phyloP scores from a whole-genome alignment of 352 stramenopile genomes.

The Hyaloperonospora arabidopsidis region DNA sequence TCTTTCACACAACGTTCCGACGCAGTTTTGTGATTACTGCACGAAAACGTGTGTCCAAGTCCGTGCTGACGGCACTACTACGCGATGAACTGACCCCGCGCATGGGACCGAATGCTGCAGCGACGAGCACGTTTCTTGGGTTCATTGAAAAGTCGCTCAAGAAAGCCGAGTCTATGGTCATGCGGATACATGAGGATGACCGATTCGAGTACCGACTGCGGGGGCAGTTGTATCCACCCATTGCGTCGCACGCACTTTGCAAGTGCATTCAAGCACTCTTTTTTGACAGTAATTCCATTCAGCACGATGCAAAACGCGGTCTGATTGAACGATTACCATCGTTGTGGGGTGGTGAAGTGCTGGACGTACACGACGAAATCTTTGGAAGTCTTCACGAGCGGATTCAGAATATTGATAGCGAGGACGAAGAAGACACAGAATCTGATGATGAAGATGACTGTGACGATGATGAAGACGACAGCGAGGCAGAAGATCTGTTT shows the following conservation, averaged over 20 bases:
- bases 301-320: slow-evolving; percentile 67
- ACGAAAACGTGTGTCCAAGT: slow-evolving; percentile 73
- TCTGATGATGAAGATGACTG: slow-evolving; percentile 37
- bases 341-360: slow-evolving; percentile 55
- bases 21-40: slow-evolving; percentile 72
- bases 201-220: slow-evolving; percentile 66
- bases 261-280: slow-evolving; percentile 67
- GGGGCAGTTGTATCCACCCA: slow-evolving; percentile 59
- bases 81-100: slow-evolving; percentile 67
- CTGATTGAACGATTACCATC: slow-evolving; percentile 66
- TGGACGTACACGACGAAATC: slow-evolving; percentile 59
- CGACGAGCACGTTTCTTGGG: slow-evolving; percentile 48
- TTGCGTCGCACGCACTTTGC: slow-evolving; percentile 56
- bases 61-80: slow-evolving; percentile 51
- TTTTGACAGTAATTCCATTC: slow-evolving; percentile 76
- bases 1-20: slow-evolving; percentile 53
- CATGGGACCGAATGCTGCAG: slow-evolving; percentile 43
- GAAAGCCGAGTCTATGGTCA: slow-evolving; percentile 76
- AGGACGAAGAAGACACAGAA: slow-evolving; percentile 47
- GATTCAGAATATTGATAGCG: slow-evolving; percentile 33
- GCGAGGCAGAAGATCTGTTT: slow-evolving; percentile 31
- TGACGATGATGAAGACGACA: slow-evolving; percentile 35
- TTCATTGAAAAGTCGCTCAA: slow-evolving; percentile 80
- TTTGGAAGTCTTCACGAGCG: slow-evolving; percentile 36
- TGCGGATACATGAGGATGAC: slow-evolving; percentile 52